These are phyloP conservation scores for Arthrinium phaeospermum DNA, from an alignment of 2,329 filamentous ascomycete species.

Conservation along the genomic window DNA sequence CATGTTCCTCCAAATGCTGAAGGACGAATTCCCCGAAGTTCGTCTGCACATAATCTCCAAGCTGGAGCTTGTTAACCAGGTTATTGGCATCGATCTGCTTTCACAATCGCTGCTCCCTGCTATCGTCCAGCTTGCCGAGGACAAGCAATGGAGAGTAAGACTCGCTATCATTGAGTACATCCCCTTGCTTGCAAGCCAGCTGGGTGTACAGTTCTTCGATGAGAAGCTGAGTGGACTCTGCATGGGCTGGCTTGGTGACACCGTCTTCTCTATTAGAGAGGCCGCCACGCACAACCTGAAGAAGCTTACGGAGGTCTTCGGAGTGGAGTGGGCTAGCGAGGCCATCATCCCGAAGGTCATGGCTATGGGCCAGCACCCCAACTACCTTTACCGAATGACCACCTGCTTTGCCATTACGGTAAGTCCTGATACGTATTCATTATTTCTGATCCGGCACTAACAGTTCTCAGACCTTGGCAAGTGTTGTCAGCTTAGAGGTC, in stretches of 20 bases:
- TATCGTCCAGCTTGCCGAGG: conserved; percentile 95
- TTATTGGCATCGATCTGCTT: conserved; percentile 96
- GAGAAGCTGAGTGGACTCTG: conserved; percentile 94
- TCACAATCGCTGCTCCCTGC: conserved; percentile 96
- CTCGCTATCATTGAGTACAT: conserved; percentile 99
- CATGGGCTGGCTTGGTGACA: conserved; percentile 98
- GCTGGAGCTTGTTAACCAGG: conserved; percentile 96
- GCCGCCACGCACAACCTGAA: conserved; percentile 97
- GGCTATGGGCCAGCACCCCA: conserved; percentile 96
- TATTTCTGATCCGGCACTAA: conserved; percentile 24
- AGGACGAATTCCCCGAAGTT: conserved; percentile 98
- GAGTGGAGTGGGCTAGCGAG: conserved; percentile 95
- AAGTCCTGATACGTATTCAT: conserved; percentile 49
- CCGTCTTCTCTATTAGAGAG: conserved; percentile 97
- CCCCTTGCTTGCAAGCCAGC: conserved; percentile 90
- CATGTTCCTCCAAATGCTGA: conserved; percentile 99
- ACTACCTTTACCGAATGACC: conserved; percentile 99
- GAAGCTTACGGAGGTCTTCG: conserved; percentile 98
- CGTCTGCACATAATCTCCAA: conserved; percentile 99
- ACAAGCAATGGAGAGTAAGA: conserved; percentile 98
- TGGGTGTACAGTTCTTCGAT: conserved; percentile 97
- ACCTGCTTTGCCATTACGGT: conserved; percentile 99
- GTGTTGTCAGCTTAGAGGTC: conserved; percentile 90
- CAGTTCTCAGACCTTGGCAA: conserved; percentile 78
- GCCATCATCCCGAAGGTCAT: conserved; percentile 99